Evolutionary conservation across 768 basidiomycete genomes (phyloP).

Genomic region (Thelephora ganbajun): DNA sequence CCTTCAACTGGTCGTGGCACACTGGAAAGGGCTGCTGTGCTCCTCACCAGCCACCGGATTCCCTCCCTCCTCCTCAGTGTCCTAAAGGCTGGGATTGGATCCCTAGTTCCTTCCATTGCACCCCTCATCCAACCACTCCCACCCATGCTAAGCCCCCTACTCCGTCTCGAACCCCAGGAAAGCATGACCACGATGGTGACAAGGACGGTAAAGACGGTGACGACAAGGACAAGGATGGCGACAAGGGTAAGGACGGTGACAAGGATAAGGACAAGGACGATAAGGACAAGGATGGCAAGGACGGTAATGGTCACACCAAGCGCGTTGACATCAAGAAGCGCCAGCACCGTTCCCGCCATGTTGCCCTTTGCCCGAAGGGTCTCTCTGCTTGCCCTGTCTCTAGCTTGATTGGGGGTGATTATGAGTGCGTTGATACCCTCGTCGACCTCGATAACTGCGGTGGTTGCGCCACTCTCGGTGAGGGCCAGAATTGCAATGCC

Average conservation of each 20-base stretch:
- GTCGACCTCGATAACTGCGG: constrained; percentile 63
- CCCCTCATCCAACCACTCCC: constrained; percentile 11
- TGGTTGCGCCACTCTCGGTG: constrained; percentile 50
- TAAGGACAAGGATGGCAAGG: constrained; percentile 2
- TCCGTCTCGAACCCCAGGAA: background rate
- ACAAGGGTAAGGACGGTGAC: background rate
- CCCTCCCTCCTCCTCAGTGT: constrained; percentile 30
- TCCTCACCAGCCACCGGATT: constrained; percentile 26
- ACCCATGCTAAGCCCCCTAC: constrained; percentile 23
- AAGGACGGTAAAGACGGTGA: background rate
- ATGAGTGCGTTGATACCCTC: constrained; percentile 50
- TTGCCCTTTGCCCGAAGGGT: constrained; percentile 35
- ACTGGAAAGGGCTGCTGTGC: constrained; percentile 35
- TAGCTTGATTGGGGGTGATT: constrained; percentile 26
- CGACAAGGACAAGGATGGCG: background rate
- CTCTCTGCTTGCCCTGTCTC: constrained; percentile 44
- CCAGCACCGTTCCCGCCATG: constrained; percentile 21
- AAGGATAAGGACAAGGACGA: background rate
- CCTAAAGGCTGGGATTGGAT: constrained; percentile 31
- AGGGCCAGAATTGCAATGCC: constrained; percentile 57
- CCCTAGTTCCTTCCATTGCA: constrained; percentile 4
- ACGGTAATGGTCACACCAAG: constrained; percentile 7
- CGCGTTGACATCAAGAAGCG: constrained; percentile 14
- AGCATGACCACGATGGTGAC: background rate
- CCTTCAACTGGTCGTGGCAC: constrained; percentile 36